A percentile compares a stretch with the other conserved stretches of the same genome.
phyloP scores from a whole-genome alignment of 768 basidiomycete genomes.

The Fibroporia radiculosa region DNA sequence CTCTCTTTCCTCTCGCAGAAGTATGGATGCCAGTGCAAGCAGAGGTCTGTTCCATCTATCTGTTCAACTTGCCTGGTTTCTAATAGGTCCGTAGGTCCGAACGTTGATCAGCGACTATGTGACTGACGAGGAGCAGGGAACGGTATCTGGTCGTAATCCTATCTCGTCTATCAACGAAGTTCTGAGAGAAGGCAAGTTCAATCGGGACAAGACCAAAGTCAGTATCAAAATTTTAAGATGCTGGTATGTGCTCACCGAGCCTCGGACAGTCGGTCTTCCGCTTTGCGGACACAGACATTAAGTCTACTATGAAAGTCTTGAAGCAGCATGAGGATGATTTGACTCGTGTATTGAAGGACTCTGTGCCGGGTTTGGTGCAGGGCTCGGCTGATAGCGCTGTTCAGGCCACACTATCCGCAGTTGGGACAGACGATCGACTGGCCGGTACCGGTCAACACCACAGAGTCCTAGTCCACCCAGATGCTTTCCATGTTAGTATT shows the following conservation, averaged over 20 bases:
- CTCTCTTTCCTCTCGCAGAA: slow-evolving; percentile 77
- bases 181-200: slow-evolving; percentile 73
- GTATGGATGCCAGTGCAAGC: slow-evolving; percentile 84
- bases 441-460: slow-evolving; percentile 74
- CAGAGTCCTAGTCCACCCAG: slow-evolving; percentile 76
- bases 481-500: slow-evolving; percentile 90
- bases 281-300: slow-evolving; percentile 84
- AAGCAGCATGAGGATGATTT: slow-evolving; percentile 80
- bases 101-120: slow-evolving; percentile 83
- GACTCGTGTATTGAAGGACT: slow-evolving; percentile 74
- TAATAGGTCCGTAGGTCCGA: slow-evolving; percentile 49
- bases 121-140: slow-evolving; percentile 82
- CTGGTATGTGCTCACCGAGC: not conserved
- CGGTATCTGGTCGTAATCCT: slow-evolving; percentile 74
- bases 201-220: slow-evolving; percentile 77
- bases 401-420: slow-evolving; percentile 51
- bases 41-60: slow-evolving; percentile 57
- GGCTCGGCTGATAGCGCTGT: slow-evolving; percentile 54
- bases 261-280: slow-evolving; percentile 70
- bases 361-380: slow-evolving; percentile 89
- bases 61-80: not conserved
- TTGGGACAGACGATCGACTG: slow-evolving; percentile 67
- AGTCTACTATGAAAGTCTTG: slow-evolving; percentile 58
- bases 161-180: slow-evolving; percentile 93
- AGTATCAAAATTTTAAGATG: not conserved